These are phyloP conservation scores for Serendipita sp. DNA, from an alignment of 768 basidiomycete genomes.

Conservation along the genomic window DNA sequence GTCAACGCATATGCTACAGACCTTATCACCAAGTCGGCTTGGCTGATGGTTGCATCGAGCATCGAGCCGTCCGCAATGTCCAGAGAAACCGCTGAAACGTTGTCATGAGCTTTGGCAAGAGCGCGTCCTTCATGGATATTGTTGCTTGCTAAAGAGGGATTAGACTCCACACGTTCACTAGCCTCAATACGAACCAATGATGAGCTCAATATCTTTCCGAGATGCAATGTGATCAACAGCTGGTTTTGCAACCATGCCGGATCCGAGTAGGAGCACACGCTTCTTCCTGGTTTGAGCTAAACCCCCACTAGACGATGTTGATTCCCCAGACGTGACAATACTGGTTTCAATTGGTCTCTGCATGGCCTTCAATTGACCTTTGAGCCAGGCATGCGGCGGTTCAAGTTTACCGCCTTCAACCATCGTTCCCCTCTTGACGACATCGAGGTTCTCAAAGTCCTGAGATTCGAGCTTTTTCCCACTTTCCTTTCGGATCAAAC, in stretches of 20 bases:
- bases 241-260: conserved; percentile 91
- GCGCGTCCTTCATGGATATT: conserved; percentile 38
- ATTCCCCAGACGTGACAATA: background rate
- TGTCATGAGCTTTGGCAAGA: conserved; percentile 25
- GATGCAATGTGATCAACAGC: conserved; percentile 59
- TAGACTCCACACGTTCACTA: background rate
- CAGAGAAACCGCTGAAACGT: conserved; percentile 40
- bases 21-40: conserved; percentile 76
- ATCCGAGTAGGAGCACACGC: conserved; percentile 62
- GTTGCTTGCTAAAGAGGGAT: conserved; percentile 47
- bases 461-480: conserved; percentile 13
- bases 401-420: conserved; percentile 40
- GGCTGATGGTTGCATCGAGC: conserved; percentile 36
- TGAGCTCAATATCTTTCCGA: conserved; percentile 44
- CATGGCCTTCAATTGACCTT: conserved; percentile 16
- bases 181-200: conserved; percentile 47
- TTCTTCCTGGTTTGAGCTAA: conserved; percentile 25
- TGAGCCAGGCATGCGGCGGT: conserved; percentile 42
- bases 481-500: conserved; percentile 32
- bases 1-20: conserved; percentile 22
- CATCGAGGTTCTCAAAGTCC: conserved; percentile 22
- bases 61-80: conserved; percentile 38
- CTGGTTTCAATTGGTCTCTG: conserved; percentile 7
- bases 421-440: conserved; percentile 58
- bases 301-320: background rate